Evolutionary conservation across 306 rosid species (phyloP), one percentile per base, ranked within the genome.

Genomic region (Trifolium repens): DNA sequence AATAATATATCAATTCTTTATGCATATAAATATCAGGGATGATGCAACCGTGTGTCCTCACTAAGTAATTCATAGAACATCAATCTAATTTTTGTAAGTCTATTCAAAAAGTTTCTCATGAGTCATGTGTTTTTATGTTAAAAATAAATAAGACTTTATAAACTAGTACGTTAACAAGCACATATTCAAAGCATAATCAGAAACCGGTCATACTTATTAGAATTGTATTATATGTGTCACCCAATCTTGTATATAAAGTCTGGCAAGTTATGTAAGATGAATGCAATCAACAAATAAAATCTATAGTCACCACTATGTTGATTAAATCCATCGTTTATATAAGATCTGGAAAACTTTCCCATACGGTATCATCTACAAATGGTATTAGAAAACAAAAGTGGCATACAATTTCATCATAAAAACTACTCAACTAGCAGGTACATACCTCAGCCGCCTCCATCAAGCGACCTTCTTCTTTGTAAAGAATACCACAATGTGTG

Each of bases 371-470:
- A 75, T 50, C 54, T 1, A 35, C 24, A 78, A 53, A 62, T 2
- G 37, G 30, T 35, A 46, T 47, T 10, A 64, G 12, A 57, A 61
- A 53, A 68, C 71, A 19, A 47, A 26, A 67, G 50, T 9, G 12
- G 1, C 24, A 59, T 34, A 14, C 11, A 37, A 50, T 74, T 55
- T 57, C 63, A 74, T 40, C 40, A 70, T 16, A 34, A 17, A 14
- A 60, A 43, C 67, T 55, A 77, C 24, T 79, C 35, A 70, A 79
- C 64, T 16, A 9, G 52, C 60, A 76, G 16, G 11, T 3, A 78
- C 85, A 82, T 89, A 90, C 99, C 99, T 94, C 99, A 27, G 97
- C 96, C 35, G 99, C 96, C 82, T 94, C 99, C 78, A 89, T 79
- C 19, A 92, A 85, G 40, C 96, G 90, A 75, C 99, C 99, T 82